Base-by-base conservation (phyloP, 371 early-diverging fungal genomes). In the Dinochytrium kinnereticum region DNA sequence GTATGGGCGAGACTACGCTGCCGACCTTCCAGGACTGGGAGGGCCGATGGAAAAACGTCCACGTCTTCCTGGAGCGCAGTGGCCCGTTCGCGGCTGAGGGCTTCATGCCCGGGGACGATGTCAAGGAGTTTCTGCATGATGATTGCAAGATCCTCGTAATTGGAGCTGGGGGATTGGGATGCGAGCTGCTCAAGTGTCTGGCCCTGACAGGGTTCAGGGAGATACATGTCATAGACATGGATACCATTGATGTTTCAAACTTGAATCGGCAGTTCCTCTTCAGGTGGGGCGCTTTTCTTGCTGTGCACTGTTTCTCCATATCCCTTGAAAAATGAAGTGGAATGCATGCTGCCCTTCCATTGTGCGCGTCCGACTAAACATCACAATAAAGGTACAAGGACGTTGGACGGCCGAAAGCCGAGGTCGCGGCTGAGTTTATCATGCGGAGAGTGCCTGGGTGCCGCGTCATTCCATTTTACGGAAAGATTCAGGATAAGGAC, bases 261-360 rank as follows among this genome's bases (percentile, higher is more conserved):
- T 85, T 99, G 69, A 99, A 99, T 82, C 87, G 99, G 33, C 99
- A 99, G 85, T 98, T 99, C 78, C 87, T 99, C 68, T 99, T 99
- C 84, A 94, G 92, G 83, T 90, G 87, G 24, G 68, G n/a, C n/a
- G n/a, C n/a, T n/a, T n/a, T n/a, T n/a, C n/a, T n/a, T n/a, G n/a
- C n/a, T n/a, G n/a, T n/a, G n/a, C n/a, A n/a, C n/a, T n/a, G n/a
- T n/a, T n/a, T n/a, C n/a, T 44, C 7, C 44, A 44, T 44, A 44
- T 44, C 44, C n/a, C n/a, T n/a, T n/a, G n/a, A n/a, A n/a, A n/a
- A n/a, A 44, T 44, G 44, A 7, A 44, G 44, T 44, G 19, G 44
- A 44, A 44, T 44, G n/a, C n/a, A n/a, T n/a, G n/a, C 44, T 44
- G 19, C 7, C 44, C 44, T 44, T 44, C 44, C 19, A 19, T 13